These are phyloP conservation scores for Jamesozyma hellenica DNA, from an alignment of 805 yeast species.

Conservation along the genomic window DNA sequence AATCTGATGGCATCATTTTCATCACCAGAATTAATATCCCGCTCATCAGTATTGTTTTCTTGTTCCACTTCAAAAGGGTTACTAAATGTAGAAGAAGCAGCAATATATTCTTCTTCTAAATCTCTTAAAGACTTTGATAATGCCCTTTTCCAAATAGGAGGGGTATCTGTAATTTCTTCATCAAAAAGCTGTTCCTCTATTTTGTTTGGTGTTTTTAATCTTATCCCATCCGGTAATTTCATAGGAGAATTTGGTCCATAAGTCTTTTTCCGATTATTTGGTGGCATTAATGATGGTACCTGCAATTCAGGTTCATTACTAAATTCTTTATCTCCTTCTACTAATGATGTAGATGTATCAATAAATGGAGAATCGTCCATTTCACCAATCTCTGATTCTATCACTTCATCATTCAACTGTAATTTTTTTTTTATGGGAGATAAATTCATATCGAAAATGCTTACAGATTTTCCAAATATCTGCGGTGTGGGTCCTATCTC, in stretches of 20 bases:
- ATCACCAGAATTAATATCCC: neutral
- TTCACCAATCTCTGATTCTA: neutral
- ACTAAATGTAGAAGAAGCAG: slow-evolving; percentile 3
- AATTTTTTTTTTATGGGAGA: slow-evolving; percentile 21
- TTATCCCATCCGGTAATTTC: slow-evolving; percentile 26
- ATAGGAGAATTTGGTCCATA: slow-evolving; percentile 26
- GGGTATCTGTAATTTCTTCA: slow-evolving; percentile 22
- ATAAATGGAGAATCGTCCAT: no score
- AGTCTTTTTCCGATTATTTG: slow-evolving; percentile 1
- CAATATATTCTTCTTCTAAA: slow-evolving; percentile 26
- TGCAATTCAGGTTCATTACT: neutral
- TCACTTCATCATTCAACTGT: slow-evolving; percentile 4
- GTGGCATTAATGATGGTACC: neutral
- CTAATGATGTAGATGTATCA: neutral
- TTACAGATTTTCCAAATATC: slow-evolving; percentile 61
- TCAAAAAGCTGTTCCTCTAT: slow-evolving; percentile 6
- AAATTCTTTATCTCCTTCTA: neutral
- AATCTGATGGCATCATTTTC: neutral
- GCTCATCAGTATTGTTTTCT: neutral
- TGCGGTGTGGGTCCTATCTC: slow-evolving; percentile 80
- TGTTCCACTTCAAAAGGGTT: slow-evolving; percentile 3
- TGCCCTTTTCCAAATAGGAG: slow-evolving; percentile 25
- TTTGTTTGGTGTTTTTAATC: slow-evolving; percentile 18
- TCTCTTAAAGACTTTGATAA: slow-evolving; percentile 18
- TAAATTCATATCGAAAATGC: slow-evolving; percentile 51